Evolutionary conservation across 2,329 filamentous ascomycete species (phyloP), one percentile per base, ranked within the genome.

Genomic region (Apiospora arundinis): DNA sequence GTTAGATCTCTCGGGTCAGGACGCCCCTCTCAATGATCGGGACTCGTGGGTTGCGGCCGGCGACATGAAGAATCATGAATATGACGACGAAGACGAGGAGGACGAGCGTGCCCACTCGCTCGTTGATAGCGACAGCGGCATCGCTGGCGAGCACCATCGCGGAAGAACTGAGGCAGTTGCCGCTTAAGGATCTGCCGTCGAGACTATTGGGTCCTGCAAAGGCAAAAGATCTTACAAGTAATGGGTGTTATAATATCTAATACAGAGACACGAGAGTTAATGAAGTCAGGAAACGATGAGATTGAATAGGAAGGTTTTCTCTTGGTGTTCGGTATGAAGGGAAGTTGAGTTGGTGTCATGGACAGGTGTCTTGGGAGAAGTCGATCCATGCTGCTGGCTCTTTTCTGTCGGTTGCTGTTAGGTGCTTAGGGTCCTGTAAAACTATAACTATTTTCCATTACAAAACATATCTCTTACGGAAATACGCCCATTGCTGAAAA

Each of bases 31-130:
- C 73, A 90, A 94, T 74, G 93, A 93, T 79, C 88, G 92, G 71
- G 93, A 95, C 79, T 94, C 92, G 16, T 98, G 95, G 95, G 90
- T 95, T 46, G 92, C 92, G 8, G 93, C 93, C 18, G 89, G 89
- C 49, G 85, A 83, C 32, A 92, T 93, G 78, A 86, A 89, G 77
- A 85, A 85, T 25, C 86, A 86, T 37, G 86, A 87, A 25, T 84
- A 90, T 70, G 87, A 89, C 71, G 88, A 90, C 42, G 90, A 91
- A 18, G 90, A 91, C 18, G 91, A 93, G 1, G 90, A 91, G 12
- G 90, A 91, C 16, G 90, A 91, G 25, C 88, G 89, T 42, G 90
- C 81, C 60, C 82, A 84, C 73, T 89, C 87, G 4, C 81, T 85
- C 28, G 78, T 86, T n/a, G 87, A 87, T 67, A 87, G 84, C 65